phyloP scores from a whole-genome alignment of 2,329 filamentous ascomycete species.

The Calonectria naviculata region DNA sequence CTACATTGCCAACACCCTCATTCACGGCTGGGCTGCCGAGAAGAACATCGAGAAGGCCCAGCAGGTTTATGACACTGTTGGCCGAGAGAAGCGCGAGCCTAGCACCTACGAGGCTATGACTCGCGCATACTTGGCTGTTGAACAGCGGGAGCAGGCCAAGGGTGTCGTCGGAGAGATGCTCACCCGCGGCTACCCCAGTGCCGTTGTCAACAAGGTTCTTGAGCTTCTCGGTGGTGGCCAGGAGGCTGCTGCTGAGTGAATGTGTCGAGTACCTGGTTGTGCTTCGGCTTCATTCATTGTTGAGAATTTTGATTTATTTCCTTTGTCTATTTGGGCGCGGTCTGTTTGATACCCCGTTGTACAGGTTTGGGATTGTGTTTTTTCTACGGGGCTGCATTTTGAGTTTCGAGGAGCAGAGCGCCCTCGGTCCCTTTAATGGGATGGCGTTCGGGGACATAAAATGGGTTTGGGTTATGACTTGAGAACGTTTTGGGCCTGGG shows the following conservation, averaged over 20 bases:
- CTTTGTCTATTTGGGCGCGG: constrained; percentile 37
- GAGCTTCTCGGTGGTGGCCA: constrained; percentile 80
- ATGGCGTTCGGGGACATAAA: constrained; percentile 44
- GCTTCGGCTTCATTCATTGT: constrained; percentile 10
- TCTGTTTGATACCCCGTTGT: constrained; percentile 47
- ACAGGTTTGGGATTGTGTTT: constrained; percentile 34
- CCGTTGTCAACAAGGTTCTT: constrained; percentile 92
- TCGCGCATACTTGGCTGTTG: constrained; percentile 86
- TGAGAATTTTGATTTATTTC: constrained; percentile 35
- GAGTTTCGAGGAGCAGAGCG: constrained; percentile 30
- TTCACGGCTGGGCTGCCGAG: constrained; percentile 93
- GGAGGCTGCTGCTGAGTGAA: constrained; percentile 45
- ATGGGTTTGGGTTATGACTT: constrained; percentile 34
- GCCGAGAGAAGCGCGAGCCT: constrained; percentile 84
- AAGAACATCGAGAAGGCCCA: constrained; percentile 84
- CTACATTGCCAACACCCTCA: constrained; percentile 98
- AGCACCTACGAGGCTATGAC: constrained; percentile 99
- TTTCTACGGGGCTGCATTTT: constrained; percentile 35
- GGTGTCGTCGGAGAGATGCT: constrained; percentile 90
- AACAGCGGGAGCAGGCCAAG: constrained; percentile 82
- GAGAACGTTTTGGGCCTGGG: constrained; percentile 31
- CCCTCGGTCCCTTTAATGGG: constrained; percentile 34
- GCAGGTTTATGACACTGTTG: constrained; percentile 82
- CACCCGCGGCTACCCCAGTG: constrained; percentile 87
- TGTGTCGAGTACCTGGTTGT: constrained; percentile 2